Base-by-base conservation (phyloP, 176 grass and related monocot species). In the Metroxylon sagu region DNA sequence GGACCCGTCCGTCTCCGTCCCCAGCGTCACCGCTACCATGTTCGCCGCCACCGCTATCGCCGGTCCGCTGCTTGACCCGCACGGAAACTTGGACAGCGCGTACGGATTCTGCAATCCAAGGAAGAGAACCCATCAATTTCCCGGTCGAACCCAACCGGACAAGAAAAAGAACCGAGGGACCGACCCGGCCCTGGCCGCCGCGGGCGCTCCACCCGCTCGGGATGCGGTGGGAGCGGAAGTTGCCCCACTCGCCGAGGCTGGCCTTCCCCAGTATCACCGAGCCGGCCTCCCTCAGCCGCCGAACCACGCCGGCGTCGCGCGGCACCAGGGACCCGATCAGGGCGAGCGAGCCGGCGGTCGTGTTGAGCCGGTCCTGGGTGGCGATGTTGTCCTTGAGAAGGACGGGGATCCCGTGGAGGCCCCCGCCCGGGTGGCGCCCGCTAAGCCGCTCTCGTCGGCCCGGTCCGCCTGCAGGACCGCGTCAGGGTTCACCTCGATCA, bases 401-500 rank as follows among this genome's bases (percentile, higher is more conserved):
- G 4, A 93, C 59, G 1, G 89, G 77, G 21, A 93, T 74, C n/a
- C 83, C 89, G 18, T 87, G 89, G 15, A 93, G 64, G 14, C 19
- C 26, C 12, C 54, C 56, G 56, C 18, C 31, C 18, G 39, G 7
- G 16, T 39, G 23, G 0, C 17, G 54, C 2, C 43, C 25, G 4
- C 15, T 18, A 31, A 15, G 25, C 10, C 66, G 71, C 54, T 85
- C 54, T 60, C 50, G 57, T 85, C 86, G 4, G 86, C 82, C 0
- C 4, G 17, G n/a, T 49, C 71, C 30, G 86, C 81, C 19, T 82
- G 75, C 43, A 4, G 19, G 56, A 83, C 67, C 57, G 83, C 88
- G 57, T 82, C 83, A 0, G 75, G 82, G 79, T 85, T 85, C n/a
- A 83, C 79, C 80, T 91, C 88, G 39, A 91, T 80, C 31, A 91